A percentile compares a stretch with the other conserved stretches of the same genome.
These are phyloP conservation scores for Phytophthora europaea DNA, from an alignment of 352 stramenopile genomes.

Conservation along the genomic window DNA sequence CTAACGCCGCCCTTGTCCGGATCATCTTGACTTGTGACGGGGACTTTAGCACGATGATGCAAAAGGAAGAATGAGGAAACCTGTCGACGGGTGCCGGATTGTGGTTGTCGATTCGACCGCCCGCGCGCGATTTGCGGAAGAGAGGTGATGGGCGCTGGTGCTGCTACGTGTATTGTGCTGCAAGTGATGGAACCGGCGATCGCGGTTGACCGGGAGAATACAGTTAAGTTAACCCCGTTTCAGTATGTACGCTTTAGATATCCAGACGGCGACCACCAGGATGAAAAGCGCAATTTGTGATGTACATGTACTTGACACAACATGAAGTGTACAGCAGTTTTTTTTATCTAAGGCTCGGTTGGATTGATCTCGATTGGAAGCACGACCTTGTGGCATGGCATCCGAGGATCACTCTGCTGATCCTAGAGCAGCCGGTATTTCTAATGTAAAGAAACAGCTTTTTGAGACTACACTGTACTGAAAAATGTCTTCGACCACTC, in stretches of 20 bases:
- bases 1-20: constrained; percentile 13
- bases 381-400: too few species aligned
- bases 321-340: neutral
- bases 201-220: neutral
- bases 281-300: too few species aligned
- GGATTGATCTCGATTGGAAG: too few species aligned
- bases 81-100: neutral
- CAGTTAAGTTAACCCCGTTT: neutral
- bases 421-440: too few species aligned
- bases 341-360: neutral
- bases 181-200: neutral
- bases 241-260: neutral
- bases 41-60: constrained; percentile 9
- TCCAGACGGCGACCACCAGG: neutral
- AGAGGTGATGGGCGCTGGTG: constrained; percentile 8
- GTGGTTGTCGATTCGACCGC: constrained; percentile 11
- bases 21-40: constrained; percentile 25
- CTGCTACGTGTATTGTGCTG: neutral
- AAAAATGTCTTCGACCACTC: too few species aligned
- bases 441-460: too few species aligned
- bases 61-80: constrained; percentile 40
- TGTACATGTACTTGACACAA: too few species aligned
- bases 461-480: too few species aligned
- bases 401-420: too few species aligned
- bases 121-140: constrained; percentile 32